A percentile compares a stretch with the other conserved stretches of the same genome.
phyloP scores from a whole-genome alignment of 2,329 filamentous ascomycete species.

The Ceratocystiopsis minuta region DNA sequence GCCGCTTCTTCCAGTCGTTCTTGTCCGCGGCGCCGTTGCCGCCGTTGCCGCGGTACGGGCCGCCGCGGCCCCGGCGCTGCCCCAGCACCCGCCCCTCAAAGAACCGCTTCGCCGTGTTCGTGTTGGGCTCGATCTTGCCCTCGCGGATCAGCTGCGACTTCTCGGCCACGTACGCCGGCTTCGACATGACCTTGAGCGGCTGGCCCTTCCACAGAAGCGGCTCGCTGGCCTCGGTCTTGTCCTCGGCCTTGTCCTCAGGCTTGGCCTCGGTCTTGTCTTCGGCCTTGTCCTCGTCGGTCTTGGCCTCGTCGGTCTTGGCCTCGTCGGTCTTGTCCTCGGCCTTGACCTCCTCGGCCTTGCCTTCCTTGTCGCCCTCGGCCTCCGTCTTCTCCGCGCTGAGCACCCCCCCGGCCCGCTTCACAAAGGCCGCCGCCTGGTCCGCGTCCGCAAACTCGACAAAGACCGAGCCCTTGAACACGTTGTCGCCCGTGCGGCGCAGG shows the following conservation, averaged over 20 bases:
- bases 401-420: constrained; percentile 18
- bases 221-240: constrained; percentile 40
- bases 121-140: constrained; percentile 47
- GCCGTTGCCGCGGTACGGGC: constrained; percentile 16
- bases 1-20: constrained; percentile 46
- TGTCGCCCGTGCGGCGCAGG: constrained; percentile 57
- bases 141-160: constrained; percentile 55
- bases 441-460: constrained; percentile 82
- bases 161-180: constrained; percentile 70
- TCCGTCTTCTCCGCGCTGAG: too few relatives aligned
- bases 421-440: constrained; percentile 63
- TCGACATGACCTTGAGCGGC: constrained; percentile 67
- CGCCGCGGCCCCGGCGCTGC: constrained; percentile 18
- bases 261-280: too few relatives aligned
- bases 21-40: constrained; percentile 20
- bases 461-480: constrained; percentile 84
- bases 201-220: constrained; percentile 71
- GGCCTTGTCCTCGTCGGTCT: too few relatives aligned
- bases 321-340: too few relatives aligned
- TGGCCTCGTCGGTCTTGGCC: too few relatives aligned
- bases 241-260: too few relatives aligned
- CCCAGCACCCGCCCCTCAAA: constrained; percentile 27
- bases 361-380: too few relatives aligned
- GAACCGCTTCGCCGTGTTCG: constrained; percentile 23
- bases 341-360: too few relatives aligned